Conservation (phyloP, 2,329 filamentous ascomycete species). For the Beauveria caledonica region DNA sequence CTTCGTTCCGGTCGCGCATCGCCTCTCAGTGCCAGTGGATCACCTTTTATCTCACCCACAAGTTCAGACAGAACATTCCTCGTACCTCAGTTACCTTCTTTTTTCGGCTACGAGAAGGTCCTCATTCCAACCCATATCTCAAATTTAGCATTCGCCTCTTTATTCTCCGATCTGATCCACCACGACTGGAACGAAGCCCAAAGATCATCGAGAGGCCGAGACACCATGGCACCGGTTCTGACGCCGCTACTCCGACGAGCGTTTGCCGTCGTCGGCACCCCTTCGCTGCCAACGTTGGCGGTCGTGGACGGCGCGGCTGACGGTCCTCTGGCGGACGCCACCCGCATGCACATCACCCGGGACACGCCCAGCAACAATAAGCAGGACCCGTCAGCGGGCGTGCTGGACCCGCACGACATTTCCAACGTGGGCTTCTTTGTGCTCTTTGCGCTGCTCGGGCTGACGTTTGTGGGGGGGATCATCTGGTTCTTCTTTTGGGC, state of each 20-base stretch:
- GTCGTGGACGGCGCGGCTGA: background rate
- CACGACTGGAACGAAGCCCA: background rate
- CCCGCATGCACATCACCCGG: conserved; percentile 34
- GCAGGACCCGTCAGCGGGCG: conserved; percentile 36
- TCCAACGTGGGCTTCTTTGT: conserved; percentile 69
- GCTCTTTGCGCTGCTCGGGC: conserved; percentile 77
- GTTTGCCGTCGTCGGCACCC: background rate
- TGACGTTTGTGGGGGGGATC: conserved; percentile 60
- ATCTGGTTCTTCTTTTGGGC: conserved; percentile 99
- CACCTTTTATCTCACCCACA: background rate
- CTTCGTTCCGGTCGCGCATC: background rate
- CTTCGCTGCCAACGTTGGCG: background rate
- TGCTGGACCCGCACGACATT: conserved; percentile 47
- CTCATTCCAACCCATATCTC: background rate
- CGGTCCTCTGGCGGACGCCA: conserved; percentile 20
- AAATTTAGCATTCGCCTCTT: background rate
- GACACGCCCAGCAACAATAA: conserved; percentile 24
- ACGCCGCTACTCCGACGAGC: conserved; percentile 4
- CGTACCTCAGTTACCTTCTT: background rate
- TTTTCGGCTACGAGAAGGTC: background rate
- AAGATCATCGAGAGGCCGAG: background rate
- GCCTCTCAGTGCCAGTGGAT: background rate
- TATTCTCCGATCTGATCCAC: background rate
- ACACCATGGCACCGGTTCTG: conserved; percentile 8
- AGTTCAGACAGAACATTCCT: background rate